Percentiles rank a stretch among this genome's conserved stretches.
These are phyloP conservation scores for Kodamaea lidongshanica DNA, from an alignment of 805 yeast genomes.

Conservation along the genomic window DNA sequence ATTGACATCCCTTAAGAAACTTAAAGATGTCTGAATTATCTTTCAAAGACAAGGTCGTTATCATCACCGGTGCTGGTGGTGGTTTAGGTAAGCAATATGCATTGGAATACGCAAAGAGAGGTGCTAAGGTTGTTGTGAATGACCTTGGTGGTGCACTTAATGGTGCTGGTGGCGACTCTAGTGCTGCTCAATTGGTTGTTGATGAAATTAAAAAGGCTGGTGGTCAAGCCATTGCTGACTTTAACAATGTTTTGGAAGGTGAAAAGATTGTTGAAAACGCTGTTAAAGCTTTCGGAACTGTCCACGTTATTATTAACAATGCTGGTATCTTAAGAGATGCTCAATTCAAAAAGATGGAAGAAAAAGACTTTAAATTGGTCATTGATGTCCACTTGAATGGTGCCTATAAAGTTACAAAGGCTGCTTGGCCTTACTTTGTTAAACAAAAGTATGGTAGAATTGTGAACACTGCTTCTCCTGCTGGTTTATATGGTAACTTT, in stretches of 20 bases:
- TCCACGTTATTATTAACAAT: conserved; percentile 84
- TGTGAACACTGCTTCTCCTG: conserved; percentile 93
- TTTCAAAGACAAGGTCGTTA: conserved; percentile 81
- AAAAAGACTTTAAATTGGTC: conserved; percentile 71
- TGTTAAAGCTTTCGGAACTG: conserved; percentile 76
- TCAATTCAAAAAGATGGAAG: conserved; percentile 79
- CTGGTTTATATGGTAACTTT: conserved; percentile 93
- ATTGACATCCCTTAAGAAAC: too few species aligned
- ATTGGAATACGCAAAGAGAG: conserved; percentile 77
- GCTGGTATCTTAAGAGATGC: conserved; percentile 93
- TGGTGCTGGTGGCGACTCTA: conserved; percentile 66
- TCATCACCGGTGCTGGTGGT: conserved; percentile 97
- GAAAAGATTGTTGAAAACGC: conserved; percentile 83
- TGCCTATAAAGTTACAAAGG: conserved; percentile 74
- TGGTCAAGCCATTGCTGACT: conserved; percentile 88
- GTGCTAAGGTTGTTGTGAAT: conserved; percentile 93
- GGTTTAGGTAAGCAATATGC: conserved; percentile 91
- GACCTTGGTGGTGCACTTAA: conserved; percentile 82
- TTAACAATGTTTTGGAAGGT: conserved; percentile 84
- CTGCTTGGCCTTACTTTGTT: conserved; percentile 89
- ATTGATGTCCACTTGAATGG: conserved; percentile 87
- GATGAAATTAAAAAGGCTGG: conserved; percentile 71
- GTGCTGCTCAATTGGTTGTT: conserved; percentile 89
- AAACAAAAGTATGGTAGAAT: conserved; percentile 84
- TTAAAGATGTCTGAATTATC: conserved; percentile 27